Base-by-base conservation (phyloP, 176 grass and related monocot species). In the Panicum miliaceum region DNA sequence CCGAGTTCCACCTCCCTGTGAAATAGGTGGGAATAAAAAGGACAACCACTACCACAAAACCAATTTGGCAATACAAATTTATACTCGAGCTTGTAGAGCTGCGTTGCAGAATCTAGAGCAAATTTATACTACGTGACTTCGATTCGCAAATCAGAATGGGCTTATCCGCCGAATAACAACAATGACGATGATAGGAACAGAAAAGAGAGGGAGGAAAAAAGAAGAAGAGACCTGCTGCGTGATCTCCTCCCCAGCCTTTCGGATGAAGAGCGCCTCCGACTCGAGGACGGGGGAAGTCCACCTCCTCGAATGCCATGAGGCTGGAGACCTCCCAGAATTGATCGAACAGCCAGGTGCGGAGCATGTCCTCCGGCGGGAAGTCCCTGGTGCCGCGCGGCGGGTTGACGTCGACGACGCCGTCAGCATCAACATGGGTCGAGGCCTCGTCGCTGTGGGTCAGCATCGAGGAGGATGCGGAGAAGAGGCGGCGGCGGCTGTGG, bases 211-310 rank as follows among this genome's bases (percentile, higher is more conserved):
- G 36, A 3, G 48, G 23, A 41, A n/a, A 36, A 40, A 0, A 36
- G 29, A 53, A 23, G 54, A 52, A 58, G 40, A 10, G 45, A 91
- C 91, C 86, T 97, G 94, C 78, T 91, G 91, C 62, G 94, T 97
- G 69, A 94, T 94, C 77, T 97, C 94, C 42, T 97, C 92, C 18
- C 90, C 92, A 50, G 94, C 86, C 78, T 94, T 97, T 61, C 94
- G 77, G 48, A 89, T 86, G 77, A 97, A 97, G 68, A 97, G 92
- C 22, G 90, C 88, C 84, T 97, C 94, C 16, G 92, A 94, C 80
- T 94, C 94, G 38, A 97, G 92, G 54, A 94, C 95, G n/a, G 46
- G 95, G 95, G 81, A 94, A 97, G 43, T 97, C 95, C 61, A 97
- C 95, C 86, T 97, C 92, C 81, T 97, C 94, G 40, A 97, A 97